A percentile compares a stretch with the other conserved stretches of the same genome.
These are phyloP conservation scores for Nematocida displodere DNA, from an alignment of 371 early-diverging fungal genomes.

Conservation along the genomic window DNA sequence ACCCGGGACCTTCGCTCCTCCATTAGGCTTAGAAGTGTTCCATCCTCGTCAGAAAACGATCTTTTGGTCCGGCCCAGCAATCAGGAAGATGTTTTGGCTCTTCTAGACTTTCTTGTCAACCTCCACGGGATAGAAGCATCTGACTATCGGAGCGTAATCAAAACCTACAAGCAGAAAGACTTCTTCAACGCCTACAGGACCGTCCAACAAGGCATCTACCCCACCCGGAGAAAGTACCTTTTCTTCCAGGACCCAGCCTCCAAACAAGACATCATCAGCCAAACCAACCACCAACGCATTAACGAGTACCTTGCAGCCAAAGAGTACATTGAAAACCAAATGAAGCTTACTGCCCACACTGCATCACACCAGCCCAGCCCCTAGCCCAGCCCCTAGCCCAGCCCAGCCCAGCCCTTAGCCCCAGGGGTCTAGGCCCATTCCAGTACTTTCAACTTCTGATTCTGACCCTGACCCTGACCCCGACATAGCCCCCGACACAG, in stretches of 20 bases:
- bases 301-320: conserved; percentile 34
- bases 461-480: too few relatives aligned
- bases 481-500: too few relatives aligned
- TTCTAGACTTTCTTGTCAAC: conserved; percentile 37
- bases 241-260: conserved; percentile 1
- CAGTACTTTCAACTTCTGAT: too few relatives aligned
- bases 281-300: not conserved
- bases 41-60: not conserved
- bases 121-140: not conserved
- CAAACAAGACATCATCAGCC: not conserved
- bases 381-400: too few relatives aligned
- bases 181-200: conserved; percentile 5
- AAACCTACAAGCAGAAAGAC: conserved; percentile 24
- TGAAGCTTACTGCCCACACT: conserved; percentile 13
- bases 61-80: conserved; percentile 1
- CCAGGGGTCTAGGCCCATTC: too few relatives aligned
- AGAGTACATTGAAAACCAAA: conserved; percentile 40
- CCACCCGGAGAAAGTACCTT: conserved; percentile 17
- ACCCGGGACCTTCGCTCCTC: not conserved
- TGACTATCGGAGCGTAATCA: conserved; percentile 16
- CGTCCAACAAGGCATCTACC: conserved; percentile 8
- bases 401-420: too few relatives aligned
- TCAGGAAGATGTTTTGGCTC: not conserved
- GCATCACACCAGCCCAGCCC: too few relatives aligned
- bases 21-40: not conserved